Base-by-base conservation (phyloP, 768 basidiomycete genomes). In the Peribolospora kevripleyi region DNA sequence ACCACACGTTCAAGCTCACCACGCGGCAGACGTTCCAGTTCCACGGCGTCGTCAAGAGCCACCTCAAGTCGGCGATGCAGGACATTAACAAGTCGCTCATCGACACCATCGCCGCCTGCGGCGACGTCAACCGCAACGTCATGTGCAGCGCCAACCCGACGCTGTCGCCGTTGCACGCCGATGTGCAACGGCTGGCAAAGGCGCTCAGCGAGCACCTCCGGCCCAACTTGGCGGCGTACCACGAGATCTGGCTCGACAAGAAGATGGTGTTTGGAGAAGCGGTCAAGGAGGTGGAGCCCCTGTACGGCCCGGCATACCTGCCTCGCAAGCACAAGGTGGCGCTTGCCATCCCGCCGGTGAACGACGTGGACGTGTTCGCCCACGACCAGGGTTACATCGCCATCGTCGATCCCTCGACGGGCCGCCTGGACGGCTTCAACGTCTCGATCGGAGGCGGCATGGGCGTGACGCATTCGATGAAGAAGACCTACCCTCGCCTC, bases 211-310 rank as follows among this genome's bases (percentile, higher is more conserved):
- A 79, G 57, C 80, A 84, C 64, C 75, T 98, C 46, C 73, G 93
- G 42, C 93, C 93, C 25, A 75, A 78, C 48, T 95, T 90, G 4
- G 78, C 79, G 4, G 93, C 93, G 5, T 97, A 98, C 67, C 86
- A 95, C 65, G 93, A 98, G 69, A 97, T 98, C 59, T 98, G 91
- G 91, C 73, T 97, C 47, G 88, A 97, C 71, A 90, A 93, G 72
- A 93, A 93, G 72, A 70, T 87, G 61, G 82, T 98, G 52, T 85
- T 82, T 4, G 93, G 91, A 13, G 88, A 87, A 42, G 87, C 88
- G 5, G 68, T 93, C 57, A 83, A 88, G 65, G 88, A 93, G 68
- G 55, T 57, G 49, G 93, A 98, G 68, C 93, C 93, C 2, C 69
- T 95, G n/a, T 98, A 97, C 65, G 93, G 93, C 43, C 81, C 85